These are phyloP conservation scores for Aspergillus bertholletiae DNA, from an alignment of 495 filamentous ascomycete species.

Conservation along the genomic window DNA sequence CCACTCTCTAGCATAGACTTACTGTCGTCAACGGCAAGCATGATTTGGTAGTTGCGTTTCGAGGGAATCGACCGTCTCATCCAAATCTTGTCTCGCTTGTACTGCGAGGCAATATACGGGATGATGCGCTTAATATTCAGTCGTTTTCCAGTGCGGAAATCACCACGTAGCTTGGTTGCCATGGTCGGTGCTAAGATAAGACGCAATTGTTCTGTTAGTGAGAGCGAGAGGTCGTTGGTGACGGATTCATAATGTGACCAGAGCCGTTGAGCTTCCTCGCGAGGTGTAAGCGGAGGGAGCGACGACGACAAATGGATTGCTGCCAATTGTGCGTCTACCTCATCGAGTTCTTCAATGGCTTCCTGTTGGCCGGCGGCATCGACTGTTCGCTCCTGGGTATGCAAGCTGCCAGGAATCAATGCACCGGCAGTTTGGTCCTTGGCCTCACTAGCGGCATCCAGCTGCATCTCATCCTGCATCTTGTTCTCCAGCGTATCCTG, in stretches of 20 bases:
- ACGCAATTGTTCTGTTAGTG: slow-evolving; percentile 87
- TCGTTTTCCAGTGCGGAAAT: slow-evolving; percentile 95
- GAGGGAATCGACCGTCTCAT: slow-evolving; percentile 88
- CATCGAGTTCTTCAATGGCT: slow-evolving; percentile 58
- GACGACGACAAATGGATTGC: slow-evolving; percentile 61
- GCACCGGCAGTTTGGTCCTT: slow-evolving; percentile 41
- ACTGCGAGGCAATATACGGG: slow-evolving; percentile 93
- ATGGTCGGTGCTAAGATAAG: slow-evolving; percentile 92
- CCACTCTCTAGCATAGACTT: slow-evolving; percentile 83
- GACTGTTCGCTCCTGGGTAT: slow-evolving; percentile 28
- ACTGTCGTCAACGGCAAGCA: slow-evolving; percentile 95
- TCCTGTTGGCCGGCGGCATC: slow-evolving; percentile 39
- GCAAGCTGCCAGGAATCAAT: slow-evolving; percentile 37
- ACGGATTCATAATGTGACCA: slow-evolving; percentile 82
- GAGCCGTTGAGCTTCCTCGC: slow-evolving; percentile 65
- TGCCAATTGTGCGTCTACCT: slow-evolving; percentile 71
- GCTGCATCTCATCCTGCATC: slow-evolving; percentile 44
- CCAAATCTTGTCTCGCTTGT: slow-evolving; percentile 99
- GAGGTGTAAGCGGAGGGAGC: slow-evolving; percentile 37
- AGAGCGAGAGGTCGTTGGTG: slow-evolving; percentile 81
- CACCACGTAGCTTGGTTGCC: slow-evolving; percentile 92
- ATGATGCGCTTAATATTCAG: slow-evolving; percentile 99
- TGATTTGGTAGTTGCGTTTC: slow-evolving; percentile 92
- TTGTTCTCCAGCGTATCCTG: slow-evolving; percentile 49
- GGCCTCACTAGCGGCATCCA: slow-evolving; percentile 34